Evolutionary conservation across 2,329 filamentous ascomycete species (phyloP), one percentile per base, ranked within the genome.

Genomic region (Colletotrichum tanaceti): DNA sequence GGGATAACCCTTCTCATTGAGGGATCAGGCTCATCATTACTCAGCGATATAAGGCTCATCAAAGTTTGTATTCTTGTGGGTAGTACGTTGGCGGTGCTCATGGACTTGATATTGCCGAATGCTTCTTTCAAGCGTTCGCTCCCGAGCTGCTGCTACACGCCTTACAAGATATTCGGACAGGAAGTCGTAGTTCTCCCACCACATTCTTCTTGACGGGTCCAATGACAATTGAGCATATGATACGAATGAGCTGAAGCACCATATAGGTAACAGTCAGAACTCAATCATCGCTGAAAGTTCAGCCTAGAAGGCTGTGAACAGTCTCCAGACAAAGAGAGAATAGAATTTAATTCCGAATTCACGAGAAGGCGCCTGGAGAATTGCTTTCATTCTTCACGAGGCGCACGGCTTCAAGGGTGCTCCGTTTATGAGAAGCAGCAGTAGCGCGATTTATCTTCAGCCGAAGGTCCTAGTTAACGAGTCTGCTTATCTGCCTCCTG

Each of bases 261-360:
- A 18, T n/a, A 20, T 16, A 47, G 44, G 4, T 13, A 14, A 20
- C 9, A 46, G 9, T 46, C 10, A 32, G 28, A 32, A 32, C 28
- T 9, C 28, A 9, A 32, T 32, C 5, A 32, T 10, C 28, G 7
- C 1, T 9, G 28, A 7, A 9, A 7, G 28, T 32, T 7, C 10
- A 32, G 28, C 28, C 2, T 32, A 2, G 7, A 32, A 32, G 28
- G 7, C 28, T 32, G 28, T 10, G 5, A 2, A 32, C 7, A 32
- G 28, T 7, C 28, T 3, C 66, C 63, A 6, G 50, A 62, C 1
- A 28, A 67, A 18, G 47, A 24, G 18, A 62, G 66, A 11, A 43
- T 69, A 13, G 11, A 39, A 1, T 55, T 58, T 2, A 39, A 46
- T 13, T 2, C 35, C 11, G 39, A 46, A 11, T 58, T 53, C 18